phyloP scores from a whole-genome alignment of 2,329 filamentous ascomycete genomes.

The Microcyclosporella mali region DNA sequence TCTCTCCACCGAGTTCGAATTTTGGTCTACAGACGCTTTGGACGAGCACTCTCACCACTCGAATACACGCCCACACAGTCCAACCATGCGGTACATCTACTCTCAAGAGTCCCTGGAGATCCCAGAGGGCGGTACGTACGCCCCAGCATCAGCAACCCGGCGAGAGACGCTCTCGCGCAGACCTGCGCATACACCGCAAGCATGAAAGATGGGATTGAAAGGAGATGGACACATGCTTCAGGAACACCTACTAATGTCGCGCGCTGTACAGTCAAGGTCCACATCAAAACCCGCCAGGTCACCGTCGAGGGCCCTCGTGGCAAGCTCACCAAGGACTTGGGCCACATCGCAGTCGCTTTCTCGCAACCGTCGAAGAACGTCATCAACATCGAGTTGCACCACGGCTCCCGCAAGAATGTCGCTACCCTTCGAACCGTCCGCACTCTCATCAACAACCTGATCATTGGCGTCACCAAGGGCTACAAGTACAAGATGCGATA shows the following conservation, averaged over 20 bases:
- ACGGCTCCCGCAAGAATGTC: slow-evolving; percentile 95
- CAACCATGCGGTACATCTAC: slow-evolving; percentile 99
- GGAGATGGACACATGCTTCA: neutral
- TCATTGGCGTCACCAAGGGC: slow-evolving; percentile 96
- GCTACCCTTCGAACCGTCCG: slow-evolving; percentile 97
- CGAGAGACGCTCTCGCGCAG: too few species aligned
- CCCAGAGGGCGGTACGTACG: slow-evolving; percentile 86
- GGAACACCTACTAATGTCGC: slow-evolving; percentile 17
- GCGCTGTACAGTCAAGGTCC: slow-evolving; percentile 72
- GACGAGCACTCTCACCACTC: neutral
- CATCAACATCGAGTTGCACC: slow-evolving; percentile 97
- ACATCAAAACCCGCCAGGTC: slow-evolving; percentile 93
- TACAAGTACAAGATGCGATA: slow-evolving; percentile 99
- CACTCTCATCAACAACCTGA: slow-evolving; percentile 97
- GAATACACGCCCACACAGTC: slow-evolving; percentile 11
- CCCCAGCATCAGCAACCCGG: slow-evolving; percentile 4
- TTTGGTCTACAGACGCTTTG: too few species aligned
- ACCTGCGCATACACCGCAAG: neutral
- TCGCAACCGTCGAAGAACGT: slow-evolving; percentile 74
- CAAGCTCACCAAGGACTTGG: slow-evolving; percentile 95
- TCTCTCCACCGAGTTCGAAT: too few species aligned
- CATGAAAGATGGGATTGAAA: slow-evolving; percentile 1
- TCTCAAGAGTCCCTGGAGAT: slow-evolving; percentile 92
- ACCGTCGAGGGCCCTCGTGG: slow-evolving; percentile 96
- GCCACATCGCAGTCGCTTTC: slow-evolving; percentile 95